These are phyloP conservation scores for Trichoderma oligosporum DNA, from an alignment of 2,329 filamentous ascomycete genomes.

Conservation along the genomic window DNA sequence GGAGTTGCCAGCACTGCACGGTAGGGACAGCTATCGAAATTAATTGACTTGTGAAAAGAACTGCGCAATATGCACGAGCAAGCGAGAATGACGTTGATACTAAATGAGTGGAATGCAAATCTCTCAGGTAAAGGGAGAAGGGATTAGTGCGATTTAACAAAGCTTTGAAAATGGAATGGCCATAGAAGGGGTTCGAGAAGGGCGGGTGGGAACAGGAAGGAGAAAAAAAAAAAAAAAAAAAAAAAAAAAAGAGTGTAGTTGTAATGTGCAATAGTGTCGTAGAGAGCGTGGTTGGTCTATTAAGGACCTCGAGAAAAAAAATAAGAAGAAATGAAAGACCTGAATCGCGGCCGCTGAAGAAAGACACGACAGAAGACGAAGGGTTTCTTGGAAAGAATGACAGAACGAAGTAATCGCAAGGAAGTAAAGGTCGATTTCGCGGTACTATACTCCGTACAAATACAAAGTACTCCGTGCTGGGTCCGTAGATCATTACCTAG, in stretches of 20 bases:
- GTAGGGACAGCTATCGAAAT: slow-evolving; percentile 1
- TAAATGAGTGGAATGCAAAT: slow-evolving; percentile 18
- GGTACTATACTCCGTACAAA: too few relatives aligned
- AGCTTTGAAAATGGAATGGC: slow-evolving; percentile 13
- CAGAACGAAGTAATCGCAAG: not conserved
- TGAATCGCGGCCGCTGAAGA: not conserved
- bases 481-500: slow-evolving; percentile 6
- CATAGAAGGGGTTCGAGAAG: slow-evolving; percentile 12
- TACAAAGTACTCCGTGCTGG: not conserved
- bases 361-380: slow-evolving; percentile 13
- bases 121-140: slow-evolving; percentile 7
- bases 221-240: slow-evolving; percentile 1
- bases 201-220: not conserved
- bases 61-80: slow-evolving; percentile 8
- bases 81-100: not conserved
- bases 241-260: not conserved
- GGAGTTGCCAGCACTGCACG: slow-evolving; percentile 12
- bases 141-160: not conserved
- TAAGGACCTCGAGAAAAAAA: not conserved
- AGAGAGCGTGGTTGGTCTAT: slow-evolving; percentile 11
- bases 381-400: not conserved
- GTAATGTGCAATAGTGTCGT: slow-evolving; percentile 4
- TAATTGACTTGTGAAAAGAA: not conserved
- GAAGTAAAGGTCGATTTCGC: not conserved
- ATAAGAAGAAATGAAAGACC: not conserved